Conservation (phyloP, 2,329 filamentous ascomycete species). For the Cadophora gregata region DNA sequence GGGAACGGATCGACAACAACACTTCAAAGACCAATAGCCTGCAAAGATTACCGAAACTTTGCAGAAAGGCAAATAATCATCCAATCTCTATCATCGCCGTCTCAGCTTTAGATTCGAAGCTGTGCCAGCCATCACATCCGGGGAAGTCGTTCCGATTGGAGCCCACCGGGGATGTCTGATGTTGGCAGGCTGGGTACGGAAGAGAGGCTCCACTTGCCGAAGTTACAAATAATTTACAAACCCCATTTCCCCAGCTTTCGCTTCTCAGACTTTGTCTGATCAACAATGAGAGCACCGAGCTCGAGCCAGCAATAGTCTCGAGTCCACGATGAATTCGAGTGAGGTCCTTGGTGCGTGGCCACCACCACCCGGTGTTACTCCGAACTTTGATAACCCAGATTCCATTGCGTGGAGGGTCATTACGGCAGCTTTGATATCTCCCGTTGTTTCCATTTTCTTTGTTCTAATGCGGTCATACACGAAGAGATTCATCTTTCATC, state of each 20-base stretch:
- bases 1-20: background rate
- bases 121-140: background rate
- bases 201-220: background rate
- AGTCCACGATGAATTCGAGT: constrained; percentile 7
- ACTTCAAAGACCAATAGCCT: background rate
- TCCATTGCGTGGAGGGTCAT: constrained; percentile 18
- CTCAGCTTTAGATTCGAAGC: background rate
- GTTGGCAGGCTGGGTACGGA: background rate
- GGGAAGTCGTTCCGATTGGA: background rate
- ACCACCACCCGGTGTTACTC: constrained; percentile 14
- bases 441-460: constrained; percentile 14
- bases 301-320: background rate
- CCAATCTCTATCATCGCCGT: background rate
- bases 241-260: background rate
- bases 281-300: background rate
- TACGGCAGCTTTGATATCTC: constrained; percentile 5
- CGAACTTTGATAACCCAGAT: constrained; percentile 18
- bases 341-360: constrained; percentile 13
- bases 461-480: constrained; percentile 19
- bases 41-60: background rate
- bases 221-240: background rate
- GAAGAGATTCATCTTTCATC: constrained; percentile 1
- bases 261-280: background rate
- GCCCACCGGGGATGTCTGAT: background rate
- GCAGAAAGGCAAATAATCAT: background rate